Percentiles rank a stretch among this genome's conserved stretches.
phyloP scores from a whole-genome alignment of 2,329 filamentous ascomycete species.

The Xylariomycetidae sp. region DNA sequence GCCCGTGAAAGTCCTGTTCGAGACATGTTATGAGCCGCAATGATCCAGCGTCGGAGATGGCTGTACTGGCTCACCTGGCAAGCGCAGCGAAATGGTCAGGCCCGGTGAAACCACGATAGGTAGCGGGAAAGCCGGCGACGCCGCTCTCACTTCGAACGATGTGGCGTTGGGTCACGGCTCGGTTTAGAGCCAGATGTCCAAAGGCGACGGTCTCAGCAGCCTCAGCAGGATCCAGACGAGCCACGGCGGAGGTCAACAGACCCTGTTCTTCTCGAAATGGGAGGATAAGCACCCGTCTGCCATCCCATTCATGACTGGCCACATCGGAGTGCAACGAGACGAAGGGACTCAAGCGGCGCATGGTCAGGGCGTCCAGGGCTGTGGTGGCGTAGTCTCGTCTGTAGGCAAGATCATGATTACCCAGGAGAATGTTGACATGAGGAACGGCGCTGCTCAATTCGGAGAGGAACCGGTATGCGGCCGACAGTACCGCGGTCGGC shows the following conservation, averaged over 20 bases:
- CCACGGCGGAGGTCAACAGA: conserved; percentile 20
- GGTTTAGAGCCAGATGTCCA: conserved; percentile 28
- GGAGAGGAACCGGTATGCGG: conserved; percentile 28
- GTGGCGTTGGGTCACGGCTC: conserved; percentile 27
- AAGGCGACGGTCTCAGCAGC: conserved; percentile 25
- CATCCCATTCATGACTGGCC: conserved; percentile 21
- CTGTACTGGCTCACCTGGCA: conserved; percentile 16
- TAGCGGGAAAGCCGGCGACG: conserved; percentile 8
- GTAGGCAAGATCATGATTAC: conserved; percentile 31
- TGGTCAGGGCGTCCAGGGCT: conserved; percentile 25
- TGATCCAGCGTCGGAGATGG: no score
- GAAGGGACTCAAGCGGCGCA: conserved; percentile 18
- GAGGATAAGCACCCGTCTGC: conserved; percentile 24
- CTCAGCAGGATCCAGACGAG: conserved; percentile 11
- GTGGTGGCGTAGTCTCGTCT: conserved; percentile 24
- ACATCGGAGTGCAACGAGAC: conserved; percentile 21
- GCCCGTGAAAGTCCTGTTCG: conserved; percentile 26
- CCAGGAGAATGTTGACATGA: conserved; percentile 27
- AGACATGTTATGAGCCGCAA: no score
- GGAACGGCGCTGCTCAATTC: conserved; percentile 21
- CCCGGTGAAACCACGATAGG: conserved; percentile 23
- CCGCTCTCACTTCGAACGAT: conserved; percentile 12
- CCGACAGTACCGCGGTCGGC: conserved; percentile 25
- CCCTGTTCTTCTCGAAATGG: conserved; percentile 29
- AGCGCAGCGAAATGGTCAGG: conserved; percentile 20